Conservation (phyloP, 139 green algal species). For the Klebsormidium nitens region DNA sequence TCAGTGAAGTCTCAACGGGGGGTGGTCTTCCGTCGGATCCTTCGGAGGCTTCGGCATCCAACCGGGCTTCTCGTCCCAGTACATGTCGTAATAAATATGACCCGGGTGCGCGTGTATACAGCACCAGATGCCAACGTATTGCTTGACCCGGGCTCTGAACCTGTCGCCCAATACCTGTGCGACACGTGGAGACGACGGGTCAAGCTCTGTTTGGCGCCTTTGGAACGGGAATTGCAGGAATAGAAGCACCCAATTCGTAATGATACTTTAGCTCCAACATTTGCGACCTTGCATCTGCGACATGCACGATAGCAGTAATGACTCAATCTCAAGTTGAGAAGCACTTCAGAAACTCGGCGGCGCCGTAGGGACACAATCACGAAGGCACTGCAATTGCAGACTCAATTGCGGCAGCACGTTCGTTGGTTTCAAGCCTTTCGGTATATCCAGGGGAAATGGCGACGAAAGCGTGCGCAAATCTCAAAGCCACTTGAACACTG, state of each 20-base stretch:
- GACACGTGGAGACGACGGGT: no score
- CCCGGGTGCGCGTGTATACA: constrained; percentile 76
- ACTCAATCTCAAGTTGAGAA: not conserved
- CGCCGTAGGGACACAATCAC: no score
- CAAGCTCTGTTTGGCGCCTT: no score
- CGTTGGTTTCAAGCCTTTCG: no score
- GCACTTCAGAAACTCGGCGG: no score
- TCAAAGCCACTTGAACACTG: not conserved
- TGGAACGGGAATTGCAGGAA: not conserved
- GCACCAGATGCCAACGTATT: constrained; percentile 80
- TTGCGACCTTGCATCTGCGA: no score
- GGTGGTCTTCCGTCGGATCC: constrained; percentile 17
- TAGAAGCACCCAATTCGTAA: not conserved
- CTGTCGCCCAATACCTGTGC: constrained; percentile 7
- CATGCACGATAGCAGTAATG: no score
- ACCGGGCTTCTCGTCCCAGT: constrained; percentile 11
- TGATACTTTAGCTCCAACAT: no score
- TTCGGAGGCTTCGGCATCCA: constrained; percentile 17
- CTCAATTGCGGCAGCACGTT: no score
- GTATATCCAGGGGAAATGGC: not conserved
- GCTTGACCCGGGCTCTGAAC: constrained; percentile 58
- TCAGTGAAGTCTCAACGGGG: no score
- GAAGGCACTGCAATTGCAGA: no score
- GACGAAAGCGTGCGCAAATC: not conserved
- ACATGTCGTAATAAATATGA: constrained; percentile 86